phyloP scores from a whole-genome alignment of 106 monocot species.

The Chionographis japonica region DNA sequence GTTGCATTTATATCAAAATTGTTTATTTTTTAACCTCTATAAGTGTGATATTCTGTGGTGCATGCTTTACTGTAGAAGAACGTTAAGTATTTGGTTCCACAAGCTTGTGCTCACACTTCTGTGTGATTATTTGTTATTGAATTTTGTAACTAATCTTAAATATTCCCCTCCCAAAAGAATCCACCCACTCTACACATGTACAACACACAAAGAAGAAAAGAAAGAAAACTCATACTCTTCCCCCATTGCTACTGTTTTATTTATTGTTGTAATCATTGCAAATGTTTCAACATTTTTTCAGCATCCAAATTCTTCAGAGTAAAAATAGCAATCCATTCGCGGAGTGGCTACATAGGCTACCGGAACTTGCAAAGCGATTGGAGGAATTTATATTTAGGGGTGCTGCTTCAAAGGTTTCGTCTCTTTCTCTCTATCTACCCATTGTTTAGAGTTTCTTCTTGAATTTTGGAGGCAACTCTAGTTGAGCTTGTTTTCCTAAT shows the following conservation, averaged over 20 bases:
- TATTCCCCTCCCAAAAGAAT: too few relatives aligned
- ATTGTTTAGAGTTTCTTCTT: not conserved
- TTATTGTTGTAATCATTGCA: not conserved
- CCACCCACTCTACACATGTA: too few relatives aligned
- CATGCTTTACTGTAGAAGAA: too few relatives aligned
- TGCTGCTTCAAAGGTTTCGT: constrained; percentile 45
- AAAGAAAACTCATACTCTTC: not conserved
- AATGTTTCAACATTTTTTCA: constrained; percentile 6
- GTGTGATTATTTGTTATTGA: too few relatives aligned
- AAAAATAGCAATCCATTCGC: constrained; percentile 10
- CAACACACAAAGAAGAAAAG: too few relatives aligned
- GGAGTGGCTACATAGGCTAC: constrained; percentile 37
- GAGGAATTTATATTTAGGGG: constrained; percentile 51
- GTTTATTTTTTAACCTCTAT: too few relatives aligned
- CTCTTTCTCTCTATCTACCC: not conserved
- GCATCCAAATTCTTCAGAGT: constrained; percentile 37
- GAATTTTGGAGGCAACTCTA: not conserved
- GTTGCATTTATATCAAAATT: too few relatives aligned
- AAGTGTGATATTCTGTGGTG: too few relatives aligned
- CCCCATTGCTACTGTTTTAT: not conserved
- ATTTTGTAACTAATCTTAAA: too few relatives aligned
- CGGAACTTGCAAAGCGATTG: constrained; percentile 44
- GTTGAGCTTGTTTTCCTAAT: not conserved
- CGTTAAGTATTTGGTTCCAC: too few relatives aligned
- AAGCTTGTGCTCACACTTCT: too few relatives aligned